These are phyloP conservation scores for Chaetomium sp. DNA, from an alignment of 2,329 filamentous ascomycete genomes.

Conservation along the genomic window DNA sequence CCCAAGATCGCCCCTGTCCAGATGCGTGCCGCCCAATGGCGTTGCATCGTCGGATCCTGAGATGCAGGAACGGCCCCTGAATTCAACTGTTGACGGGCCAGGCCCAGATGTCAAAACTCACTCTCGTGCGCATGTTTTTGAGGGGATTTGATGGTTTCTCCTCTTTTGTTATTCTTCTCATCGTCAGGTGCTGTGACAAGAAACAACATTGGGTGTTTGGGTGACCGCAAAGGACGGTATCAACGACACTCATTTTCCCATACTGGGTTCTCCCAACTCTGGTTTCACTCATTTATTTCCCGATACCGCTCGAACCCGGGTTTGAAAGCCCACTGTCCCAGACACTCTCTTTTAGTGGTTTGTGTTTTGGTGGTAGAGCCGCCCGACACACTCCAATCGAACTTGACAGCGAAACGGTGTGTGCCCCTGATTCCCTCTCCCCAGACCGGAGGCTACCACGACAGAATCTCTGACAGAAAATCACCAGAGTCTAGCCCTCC, in stretches of 20 bases:
- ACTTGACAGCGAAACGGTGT: conserved; percentile 22
- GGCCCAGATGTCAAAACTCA: neutral
- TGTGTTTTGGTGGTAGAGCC: conserved; percentile 16
- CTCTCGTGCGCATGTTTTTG: neutral
- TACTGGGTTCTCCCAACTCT: neutral
- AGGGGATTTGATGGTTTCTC: neutral
- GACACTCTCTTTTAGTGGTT: conserved; percentile 13
- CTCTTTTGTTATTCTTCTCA: neutral
- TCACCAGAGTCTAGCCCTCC: conserved; percentile 12
- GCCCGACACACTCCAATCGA: conserved; percentile 21
- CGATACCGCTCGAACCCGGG: neutral
- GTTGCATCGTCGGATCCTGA: conserved; percentile 5
- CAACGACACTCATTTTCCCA: conserved; percentile 15
- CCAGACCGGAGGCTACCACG: conserved; percentile 13
- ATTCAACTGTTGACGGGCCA: conserved; percentile 17
- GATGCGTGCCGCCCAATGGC: conserved; percentile 16
- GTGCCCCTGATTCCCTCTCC: conserved; percentile 25
- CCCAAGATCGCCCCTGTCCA: conserved; percentile 10
- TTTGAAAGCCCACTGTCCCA: neutral
- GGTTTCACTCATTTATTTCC: conserved; percentile 12
- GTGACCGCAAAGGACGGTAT: neutral
- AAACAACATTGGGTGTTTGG: too few relatives aligned
- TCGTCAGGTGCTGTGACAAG: too few relatives aligned
- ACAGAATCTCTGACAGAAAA: conserved; percentile 22
- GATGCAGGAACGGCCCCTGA: conserved; percentile 19